Conservation (phyloP, 208 protist species). For the Wallacemonas collosoma region DNA sequence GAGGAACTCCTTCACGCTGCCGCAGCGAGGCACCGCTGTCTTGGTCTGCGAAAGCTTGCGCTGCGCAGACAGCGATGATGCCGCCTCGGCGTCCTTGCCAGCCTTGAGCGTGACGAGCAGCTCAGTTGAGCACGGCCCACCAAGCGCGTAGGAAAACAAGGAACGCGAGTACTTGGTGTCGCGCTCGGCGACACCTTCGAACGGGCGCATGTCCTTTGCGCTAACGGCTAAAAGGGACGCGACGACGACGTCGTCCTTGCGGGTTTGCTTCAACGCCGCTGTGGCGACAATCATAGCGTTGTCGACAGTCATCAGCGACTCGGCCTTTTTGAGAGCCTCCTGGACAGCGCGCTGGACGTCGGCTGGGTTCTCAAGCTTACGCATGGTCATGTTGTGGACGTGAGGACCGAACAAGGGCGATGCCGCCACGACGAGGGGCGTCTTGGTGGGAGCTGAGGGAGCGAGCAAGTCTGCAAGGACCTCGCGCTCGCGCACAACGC, state of each 20-base stretch:
- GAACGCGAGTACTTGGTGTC: constrained; percentile 31
- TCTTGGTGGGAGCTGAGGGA: constrained; percentile 12
- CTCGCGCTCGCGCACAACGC: constrained; percentile 40
- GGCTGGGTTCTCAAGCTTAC: constrained; percentile 22
- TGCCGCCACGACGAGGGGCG: constrained; percentile 41
- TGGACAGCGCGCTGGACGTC: constrained; percentile 34
- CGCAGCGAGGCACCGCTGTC: constrained; percentile 32
- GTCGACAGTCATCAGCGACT: constrained; percentile 19
- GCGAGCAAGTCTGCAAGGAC: constrained; percentile 43
- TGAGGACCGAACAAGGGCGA: constrained; percentile 58
- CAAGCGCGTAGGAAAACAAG: constrained; percentile 54
- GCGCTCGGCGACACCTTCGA: constrained; percentile 32
- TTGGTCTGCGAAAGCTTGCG: constrained; percentile 37
- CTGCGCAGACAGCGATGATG: constrained; percentile 37
- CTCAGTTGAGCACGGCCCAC: constrained; percentile 43
- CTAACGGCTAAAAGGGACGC: constrained; percentile 47
- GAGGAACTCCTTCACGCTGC: constrained; percentile 66
- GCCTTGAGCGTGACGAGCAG: constrained; percentile 36
- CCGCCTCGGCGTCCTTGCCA: constrained; percentile 27
- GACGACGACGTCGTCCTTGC: constrained; percentile 45
- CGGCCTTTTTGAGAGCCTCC: constrained; percentile 34
- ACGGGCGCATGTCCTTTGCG: constrained; percentile 38
- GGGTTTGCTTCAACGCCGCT: constrained; percentile 52
- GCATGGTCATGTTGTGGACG: constrained; percentile 28
- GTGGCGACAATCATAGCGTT: constrained; percentile 46